phyloP scores from a whole-genome alignment of 2,329 filamentous ascomycete species.

The Phialocephala subalpina region DNA sequence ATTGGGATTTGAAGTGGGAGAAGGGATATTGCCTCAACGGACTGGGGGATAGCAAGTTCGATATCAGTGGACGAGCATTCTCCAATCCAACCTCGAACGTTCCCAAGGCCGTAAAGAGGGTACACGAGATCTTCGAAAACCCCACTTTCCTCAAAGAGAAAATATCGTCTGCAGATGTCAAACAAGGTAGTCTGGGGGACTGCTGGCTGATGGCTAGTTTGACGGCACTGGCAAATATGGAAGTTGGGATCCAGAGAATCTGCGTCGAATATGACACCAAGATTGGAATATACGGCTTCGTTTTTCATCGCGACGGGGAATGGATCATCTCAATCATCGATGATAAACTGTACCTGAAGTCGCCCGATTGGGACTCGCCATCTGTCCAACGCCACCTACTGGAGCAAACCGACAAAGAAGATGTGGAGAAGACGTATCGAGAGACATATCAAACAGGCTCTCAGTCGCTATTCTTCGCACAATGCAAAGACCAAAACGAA shows the following conservation, averaged over 20 bases:
- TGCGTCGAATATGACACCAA: constrained; percentile 74
- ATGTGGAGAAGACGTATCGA: constrained; percentile 71
- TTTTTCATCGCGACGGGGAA: constrained; percentile 68
- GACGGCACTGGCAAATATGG: constrained; percentile 78
- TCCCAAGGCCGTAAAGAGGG: constrained; percentile 80
- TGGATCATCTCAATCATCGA: constrained; percentile 94
- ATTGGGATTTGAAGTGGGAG: constrained; percentile 62
- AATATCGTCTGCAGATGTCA: constrained; percentile 79
- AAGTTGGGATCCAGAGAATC: constrained; percentile 72
- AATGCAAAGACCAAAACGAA: constrained; percentile 78
- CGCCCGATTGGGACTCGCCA: constrained; percentile 82
- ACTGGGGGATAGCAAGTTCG: constrained; percentile 52
- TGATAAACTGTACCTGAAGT: constrained; percentile 86
- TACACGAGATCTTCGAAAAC: constrained; percentile 78
- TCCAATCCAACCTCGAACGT: constrained; percentile 56
- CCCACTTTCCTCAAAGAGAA: constrained; percentile 83
- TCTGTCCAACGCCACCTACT: constrained; percentile 78
- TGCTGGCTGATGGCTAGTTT: constrained; percentile 88
- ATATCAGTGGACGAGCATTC: constrained; percentile 55
- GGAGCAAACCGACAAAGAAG: constrained; percentile 77
- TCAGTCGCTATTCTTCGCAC: constrained; percentile 79
- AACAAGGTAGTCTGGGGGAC: constrained; percentile 80
- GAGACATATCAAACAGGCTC: constrained; percentile 61
- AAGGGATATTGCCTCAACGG: constrained; percentile 45
- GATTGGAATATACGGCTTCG: constrained; percentile 12